phyloP scores from a whole-genome alignment of 2,329 filamentous ascomycete species.

The Cordyceps javanica region DNA sequence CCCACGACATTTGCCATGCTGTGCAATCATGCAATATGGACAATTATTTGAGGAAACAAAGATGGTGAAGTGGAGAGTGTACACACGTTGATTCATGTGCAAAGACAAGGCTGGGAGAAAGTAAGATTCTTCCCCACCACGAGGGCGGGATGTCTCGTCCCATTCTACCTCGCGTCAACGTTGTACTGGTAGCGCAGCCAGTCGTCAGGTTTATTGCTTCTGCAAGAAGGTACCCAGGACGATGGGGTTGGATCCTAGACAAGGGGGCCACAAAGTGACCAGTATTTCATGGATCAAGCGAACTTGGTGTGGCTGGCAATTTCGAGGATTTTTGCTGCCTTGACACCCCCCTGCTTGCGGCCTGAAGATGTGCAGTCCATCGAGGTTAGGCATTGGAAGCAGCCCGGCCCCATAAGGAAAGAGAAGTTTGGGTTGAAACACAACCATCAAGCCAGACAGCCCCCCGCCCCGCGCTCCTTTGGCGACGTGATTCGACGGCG shows the following conservation, averaged over 20 bases:
- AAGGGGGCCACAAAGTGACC: neutral
- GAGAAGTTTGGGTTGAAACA: neutral
- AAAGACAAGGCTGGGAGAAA: neutral
- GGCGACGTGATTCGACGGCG: no score
- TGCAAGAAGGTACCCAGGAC: neutral
- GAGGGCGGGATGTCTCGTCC: neutral
- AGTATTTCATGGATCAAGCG: neutral
- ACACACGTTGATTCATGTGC: neutral
- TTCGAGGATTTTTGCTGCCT: neutral
- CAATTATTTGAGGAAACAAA: neutral
- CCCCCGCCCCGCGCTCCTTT: no score
- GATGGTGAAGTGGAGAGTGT: neutral
- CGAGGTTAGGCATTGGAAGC: neutral
- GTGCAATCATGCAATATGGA: neutral
- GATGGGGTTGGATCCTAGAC: neutral
- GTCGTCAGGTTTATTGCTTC: neutral
- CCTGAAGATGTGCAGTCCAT: neutral
- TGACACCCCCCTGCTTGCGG: neutral
- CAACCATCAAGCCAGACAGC: no score
- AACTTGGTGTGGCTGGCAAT: neutral
- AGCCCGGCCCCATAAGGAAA: neutral
- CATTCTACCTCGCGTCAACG: constrained; percentile 4
- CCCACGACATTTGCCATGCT: neutral
- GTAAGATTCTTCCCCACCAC: neutral
- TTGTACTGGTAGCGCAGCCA: neutral